Evolutionary conservation across 495 filamentous ascomycete genomes (phyloP), one percentile per base, ranked within the genome.

Genomic region (Lasiosphaeria hispida): DNA sequence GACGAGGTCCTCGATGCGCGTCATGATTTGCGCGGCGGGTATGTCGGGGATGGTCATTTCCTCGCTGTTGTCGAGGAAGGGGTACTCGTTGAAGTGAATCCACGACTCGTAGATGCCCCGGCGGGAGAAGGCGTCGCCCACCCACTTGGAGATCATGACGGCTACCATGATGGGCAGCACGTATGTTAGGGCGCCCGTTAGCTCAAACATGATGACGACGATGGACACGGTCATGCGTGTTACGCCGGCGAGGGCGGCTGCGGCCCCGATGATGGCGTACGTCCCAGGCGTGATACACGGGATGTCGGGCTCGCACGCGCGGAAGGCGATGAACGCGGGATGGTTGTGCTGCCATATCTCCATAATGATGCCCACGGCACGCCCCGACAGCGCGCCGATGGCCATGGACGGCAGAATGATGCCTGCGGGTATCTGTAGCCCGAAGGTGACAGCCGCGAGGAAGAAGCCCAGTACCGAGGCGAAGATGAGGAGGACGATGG

Each of bases 101-200:
- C 94, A 98, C 45, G 85, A 88, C 67, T 98, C 94, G 77, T 98
- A 98, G 71, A 98, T 98, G 33, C 95, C 94, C 14, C 89, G 85
- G 48, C 90, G 90, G 14, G 89, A 90, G 72, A 98, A 96, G 30
- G 93, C 94, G 71, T 98, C 94, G 65, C 94, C 94, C 17, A 96
- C 91, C 94, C 94, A 98, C 73, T 98, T 98, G 58, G 87, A 89
- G 18, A 97, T 75, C 93, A 98, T 96, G 58, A 98, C 94, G n/a
- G 95, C 92, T 58, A 98, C 89, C 94, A 98, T 98, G 68, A 98
- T 97, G 15, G 94, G 94, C 10, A 98, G 85, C 35, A 98, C 94
- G 69, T 98, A 97, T 0, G 92, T 96, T 11, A 98, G 77, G 0
- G 94, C 95, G 23, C 94, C 94, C 0, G 94, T 98, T 30, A 98